Evolutionary conservation across 129 eudicot species (phyloP), one percentile per base, ranked within the genome.

Genomic region (Sambucus nigra): DNA sequence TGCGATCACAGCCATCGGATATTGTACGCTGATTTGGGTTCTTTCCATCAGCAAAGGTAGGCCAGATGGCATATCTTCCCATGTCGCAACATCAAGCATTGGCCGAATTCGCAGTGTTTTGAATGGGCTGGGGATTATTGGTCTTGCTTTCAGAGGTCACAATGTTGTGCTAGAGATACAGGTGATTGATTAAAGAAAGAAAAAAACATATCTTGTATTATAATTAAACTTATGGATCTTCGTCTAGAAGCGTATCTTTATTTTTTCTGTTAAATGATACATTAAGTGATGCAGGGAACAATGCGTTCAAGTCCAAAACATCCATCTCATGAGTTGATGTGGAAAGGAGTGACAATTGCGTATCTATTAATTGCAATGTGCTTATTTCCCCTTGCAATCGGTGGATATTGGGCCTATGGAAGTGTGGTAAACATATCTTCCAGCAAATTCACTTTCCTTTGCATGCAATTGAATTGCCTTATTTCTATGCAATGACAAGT

Each of bases 101-200:
- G n/a, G 53, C 14, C 21, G 66, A 21, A 1, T 57, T 31, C 71
- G 68, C 3, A 57, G 60, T 15, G 53, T 66, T 5, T 31, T 84
- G 55, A 67, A 64, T 64, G 88, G 70, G 7, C 53, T 84, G 16
- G 94, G 76, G 56, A 25, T 67, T 45, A 46, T 84, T 27, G 73
- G 81, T 15, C 42, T 76, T 19, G 66, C 70, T 15, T 84, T 84
- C 33, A 67, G 94, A 76, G 94, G 94, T 31, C 88, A 84, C 61
- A 84, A 84, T 61, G 79, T 84, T 38, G 79, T 84, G 32, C 66
- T 84, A 22, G 95, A 85, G 59, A 85, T 85, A 52, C 95, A 85
- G 84, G 94, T 84, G 55, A 41, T 28, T 11, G n/a, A n/a, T n/a
- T n/a, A n/a, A n/a, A n/a, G n/a, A n/a, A n/a, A n/a, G n/a, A n/a